These are phyloP conservation scores for Ramaria rubella DNA, from an alignment of 768 basidiomycete species.

Conservation along the genomic window DNA sequence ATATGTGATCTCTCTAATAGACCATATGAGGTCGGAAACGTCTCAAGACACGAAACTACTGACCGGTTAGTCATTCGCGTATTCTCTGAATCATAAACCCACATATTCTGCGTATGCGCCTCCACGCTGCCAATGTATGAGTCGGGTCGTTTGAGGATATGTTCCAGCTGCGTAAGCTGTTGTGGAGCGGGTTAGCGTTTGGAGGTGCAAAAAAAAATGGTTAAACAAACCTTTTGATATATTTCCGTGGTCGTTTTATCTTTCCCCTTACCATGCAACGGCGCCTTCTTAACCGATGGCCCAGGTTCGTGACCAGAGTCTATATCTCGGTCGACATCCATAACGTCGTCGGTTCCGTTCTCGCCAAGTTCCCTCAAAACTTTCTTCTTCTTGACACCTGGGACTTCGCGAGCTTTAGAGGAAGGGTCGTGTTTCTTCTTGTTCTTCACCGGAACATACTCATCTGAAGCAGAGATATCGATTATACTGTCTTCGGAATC, in stretches of 20 bases:
- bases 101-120: conserved; percentile 78
- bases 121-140: conserved; percentile 97
- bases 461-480: too few species aligned
- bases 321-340: conserved; percentile 34
- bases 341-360: conserved; percentile 45
- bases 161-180: conserved; percentile 91
- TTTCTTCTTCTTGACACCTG: conserved; percentile 45
- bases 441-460: too few species aligned
- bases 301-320: conserved; percentile 34
- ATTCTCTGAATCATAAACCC: conserved; percentile 82
- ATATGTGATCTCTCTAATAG: conserved; percentile 53
- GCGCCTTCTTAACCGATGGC: conserved; percentile 18
- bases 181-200: neutral
- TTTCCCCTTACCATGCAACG: conserved; percentile 36
- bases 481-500: too few species aligned
- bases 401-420: conserved; percentile 16
- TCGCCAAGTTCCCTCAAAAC: conserved; percentile 57
- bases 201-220: neutral
- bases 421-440: conserved; percentile 27
- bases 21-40: neutral
- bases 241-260: conserved; percentile 89
- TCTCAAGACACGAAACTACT: conserved; percentile 28
- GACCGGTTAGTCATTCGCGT: conserved; percentile 82
- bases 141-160: conserved; percentile 86
- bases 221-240: conserved; percentile 77